These are phyloP conservation scores for Phialophora expanda DNA, from an alignment of 2,329 filamentous ascomycete genomes.

Conservation along the genomic window DNA sequence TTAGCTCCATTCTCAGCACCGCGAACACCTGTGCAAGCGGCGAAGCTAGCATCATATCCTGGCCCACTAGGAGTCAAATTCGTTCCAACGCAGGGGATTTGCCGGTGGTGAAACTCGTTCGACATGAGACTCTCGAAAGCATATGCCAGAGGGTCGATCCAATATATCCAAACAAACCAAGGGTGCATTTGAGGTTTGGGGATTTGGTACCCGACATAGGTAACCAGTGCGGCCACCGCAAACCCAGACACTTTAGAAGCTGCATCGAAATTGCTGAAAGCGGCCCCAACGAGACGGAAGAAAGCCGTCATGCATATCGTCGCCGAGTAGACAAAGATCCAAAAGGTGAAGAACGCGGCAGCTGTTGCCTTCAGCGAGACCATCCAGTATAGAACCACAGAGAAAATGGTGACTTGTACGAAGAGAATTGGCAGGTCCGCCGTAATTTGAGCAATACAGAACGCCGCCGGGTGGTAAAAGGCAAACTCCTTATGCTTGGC, in stretches of 20 bases:
- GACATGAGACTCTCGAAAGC: conserved; percentile 65
- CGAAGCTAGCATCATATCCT: conserved; percentile 39
- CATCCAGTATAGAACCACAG: conserved; percentile 74
- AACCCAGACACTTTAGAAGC: conserved; percentile 61
- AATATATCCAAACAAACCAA: conserved; percentile 72
- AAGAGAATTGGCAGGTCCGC: conserved; percentile 84
- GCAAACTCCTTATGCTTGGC: conserved; percentile 88
- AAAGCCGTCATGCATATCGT: conserved; percentile 65
- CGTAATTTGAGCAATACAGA: conserved; percentile 85
- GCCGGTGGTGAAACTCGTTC: conserved; percentile 63
- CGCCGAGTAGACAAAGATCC: conserved; percentile 56
- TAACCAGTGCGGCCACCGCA: conserved; percentile 46
- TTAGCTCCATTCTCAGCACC: conserved; percentile 62
- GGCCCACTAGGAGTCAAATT: conserved; percentile 47
- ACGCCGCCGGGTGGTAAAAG: conserved; percentile 84
- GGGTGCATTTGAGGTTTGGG: conserved; percentile 62
- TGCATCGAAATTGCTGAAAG: conserved; percentile 62
- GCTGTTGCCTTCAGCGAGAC: conserved; percentile 60
- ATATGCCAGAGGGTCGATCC: conserved; percentile 69
- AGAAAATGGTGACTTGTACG: conserved; percentile 73
- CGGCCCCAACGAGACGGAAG: conserved; percentile 63
- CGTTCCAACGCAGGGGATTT: conserved; percentile 45
- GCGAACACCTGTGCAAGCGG: conserved; percentile 41
- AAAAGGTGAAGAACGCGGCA: conserved; percentile 66
- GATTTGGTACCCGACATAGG: conserved; percentile 62